Percentiles rank a stretch among this genome's conserved stretches.
Evolutionary conservation across 768 basidiomycete species (phyloP).

Genomic region (Cyathus striatus): DNA sequence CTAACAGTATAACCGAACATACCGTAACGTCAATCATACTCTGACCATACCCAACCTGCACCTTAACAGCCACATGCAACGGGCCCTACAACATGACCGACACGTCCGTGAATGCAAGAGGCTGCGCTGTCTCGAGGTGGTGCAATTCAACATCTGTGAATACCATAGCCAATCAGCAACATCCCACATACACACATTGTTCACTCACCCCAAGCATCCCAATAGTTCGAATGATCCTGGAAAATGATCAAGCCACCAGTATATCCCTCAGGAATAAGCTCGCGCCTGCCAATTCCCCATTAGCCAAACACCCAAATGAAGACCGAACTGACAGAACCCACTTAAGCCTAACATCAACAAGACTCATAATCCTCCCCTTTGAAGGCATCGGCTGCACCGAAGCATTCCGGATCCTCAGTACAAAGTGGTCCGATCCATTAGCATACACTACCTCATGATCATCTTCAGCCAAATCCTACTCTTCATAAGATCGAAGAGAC

Average conservation of each 20-base stretch:
- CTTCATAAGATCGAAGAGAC: too few relatives aligned
- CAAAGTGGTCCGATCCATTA: constrained; percentile 63
- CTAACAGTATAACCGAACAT: too few relatives aligned
- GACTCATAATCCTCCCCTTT: constrained; percentile 78
- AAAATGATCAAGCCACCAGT: constrained; percentile 89
- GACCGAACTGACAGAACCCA: constrained; percentile 29
- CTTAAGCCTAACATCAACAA: constrained; percentile 73
- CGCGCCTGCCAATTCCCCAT: constrained; percentile 47
- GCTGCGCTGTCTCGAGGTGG: constrained; percentile 80
- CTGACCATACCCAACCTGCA: constrained; percentile 67
- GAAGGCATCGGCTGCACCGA: constrained; percentile 73
- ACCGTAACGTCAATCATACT: constrained; percentile 74
- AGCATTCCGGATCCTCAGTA: constrained; percentile 67
- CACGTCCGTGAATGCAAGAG: constrained; percentile 66
- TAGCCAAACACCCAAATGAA: not conserved
- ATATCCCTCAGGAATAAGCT: constrained; percentile 68
- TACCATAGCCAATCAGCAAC: not conserved
- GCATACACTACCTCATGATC: constrained; percentile 41
- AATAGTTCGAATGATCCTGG: constrained; percentile 83
- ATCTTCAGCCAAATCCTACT: not conserved
- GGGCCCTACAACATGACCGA: constrained; percentile 75
- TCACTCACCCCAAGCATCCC: constrained; percentile 80
- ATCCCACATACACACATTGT: too few relatives aligned
- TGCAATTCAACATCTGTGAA: constrained; percentile 85
- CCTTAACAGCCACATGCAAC: constrained; percentile 65